Conservation (phyloP, 805 yeast species). For the Ogataea henricii region DNA sequence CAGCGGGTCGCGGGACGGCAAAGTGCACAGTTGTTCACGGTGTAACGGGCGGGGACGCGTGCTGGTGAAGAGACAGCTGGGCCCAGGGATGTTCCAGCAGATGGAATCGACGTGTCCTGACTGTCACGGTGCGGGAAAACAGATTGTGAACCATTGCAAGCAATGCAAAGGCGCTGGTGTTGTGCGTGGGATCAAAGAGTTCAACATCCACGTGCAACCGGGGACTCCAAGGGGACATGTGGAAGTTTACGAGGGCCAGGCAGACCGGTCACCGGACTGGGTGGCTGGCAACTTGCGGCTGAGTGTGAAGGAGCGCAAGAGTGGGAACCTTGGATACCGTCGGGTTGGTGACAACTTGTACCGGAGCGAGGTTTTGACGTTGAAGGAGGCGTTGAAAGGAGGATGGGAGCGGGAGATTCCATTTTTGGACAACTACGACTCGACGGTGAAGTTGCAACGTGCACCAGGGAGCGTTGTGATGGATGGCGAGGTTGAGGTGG, state of each 20-base stretch:
- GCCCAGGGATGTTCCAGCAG: constrained; percentile 88
- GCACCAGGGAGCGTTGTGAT: constrained; percentile 50
- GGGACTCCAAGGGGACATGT: constrained; percentile 68
- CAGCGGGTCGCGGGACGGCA: constrained; percentile 81
- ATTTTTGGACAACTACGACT: constrained; percentile 63
- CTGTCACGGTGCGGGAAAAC: constrained; percentile 78
- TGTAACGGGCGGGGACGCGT: constrained; percentile 80
- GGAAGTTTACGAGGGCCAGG: constrained; percentile 68
- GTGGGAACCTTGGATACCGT: constrained; percentile 77
- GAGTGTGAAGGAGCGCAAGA: constrained; percentile 54
- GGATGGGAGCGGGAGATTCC: constrained; percentile 75
- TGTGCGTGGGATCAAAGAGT: constrained; percentile 53
- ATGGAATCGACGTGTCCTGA: constrained; percentile 76
- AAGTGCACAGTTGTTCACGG: constrained; percentile 58
- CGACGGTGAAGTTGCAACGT: constrained; percentile 49
- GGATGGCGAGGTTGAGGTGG: constrained; percentile 70
- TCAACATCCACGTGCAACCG: constrained; percentile 62
- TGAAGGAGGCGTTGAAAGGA: constrained; percentile 73
- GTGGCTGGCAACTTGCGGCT: constrained; percentile 78
- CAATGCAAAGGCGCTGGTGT: constrained; percentile 74
- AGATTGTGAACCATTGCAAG: constrained; percentile 63
- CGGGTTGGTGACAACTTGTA: constrained; percentile 73
- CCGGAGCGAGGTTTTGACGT: constrained; percentile 75
- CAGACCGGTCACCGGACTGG: constrained; percentile 82
- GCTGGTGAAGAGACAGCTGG: constrained; percentile 69